These are phyloP conservation scores for Warburgia ugandensis DNA, from an alignment of 164 flowering plant genomes.

Conservation along the genomic window DNA sequence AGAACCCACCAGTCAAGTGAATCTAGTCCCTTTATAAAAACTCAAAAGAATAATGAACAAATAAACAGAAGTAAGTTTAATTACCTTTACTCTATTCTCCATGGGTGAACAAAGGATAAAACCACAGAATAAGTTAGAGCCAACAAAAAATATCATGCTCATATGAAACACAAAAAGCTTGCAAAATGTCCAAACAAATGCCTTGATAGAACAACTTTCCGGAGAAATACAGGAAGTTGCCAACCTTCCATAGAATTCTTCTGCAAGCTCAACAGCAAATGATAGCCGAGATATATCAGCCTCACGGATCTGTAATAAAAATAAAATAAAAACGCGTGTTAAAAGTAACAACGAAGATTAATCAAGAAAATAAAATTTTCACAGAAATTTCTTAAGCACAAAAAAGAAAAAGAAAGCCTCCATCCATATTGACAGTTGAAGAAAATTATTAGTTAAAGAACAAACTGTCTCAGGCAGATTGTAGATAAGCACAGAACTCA, in stretches of 20 bases:
- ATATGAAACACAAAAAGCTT: no score
- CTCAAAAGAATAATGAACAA: neutral
- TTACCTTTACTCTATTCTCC: constrained; percentile 85
- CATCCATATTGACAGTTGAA: neutral
- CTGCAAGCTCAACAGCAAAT: constrained; percentile 99
- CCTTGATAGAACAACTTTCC: no score
- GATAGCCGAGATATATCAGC: constrained; percentile 96
- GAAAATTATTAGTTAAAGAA: constrained; percentile 7
- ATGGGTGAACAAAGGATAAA: constrained; percentile 10
- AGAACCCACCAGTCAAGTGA: constrained; percentile 5
- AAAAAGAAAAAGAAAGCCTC: no score
- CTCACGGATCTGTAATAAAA: constrained; percentile 73
- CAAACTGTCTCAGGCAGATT: constrained; percentile 96
- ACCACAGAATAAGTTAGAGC: constrained; percentile 32
- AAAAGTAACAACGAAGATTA: neutral
- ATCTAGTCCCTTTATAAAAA: neutral
- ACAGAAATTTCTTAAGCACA: neutral
- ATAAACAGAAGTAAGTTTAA: constrained; percentile 4
- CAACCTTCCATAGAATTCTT: constrained; percentile 99
- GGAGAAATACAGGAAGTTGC: neutral
- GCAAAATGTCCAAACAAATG: no score
- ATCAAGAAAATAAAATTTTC: neutral
- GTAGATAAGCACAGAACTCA: constrained; percentile 97
- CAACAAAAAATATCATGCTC: no score
- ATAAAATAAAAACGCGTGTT: neutral